Base-by-base conservation (phyloP, 2,329 filamentous ascomycete genomes). In the Akanthomyces lecanii region DNA sequence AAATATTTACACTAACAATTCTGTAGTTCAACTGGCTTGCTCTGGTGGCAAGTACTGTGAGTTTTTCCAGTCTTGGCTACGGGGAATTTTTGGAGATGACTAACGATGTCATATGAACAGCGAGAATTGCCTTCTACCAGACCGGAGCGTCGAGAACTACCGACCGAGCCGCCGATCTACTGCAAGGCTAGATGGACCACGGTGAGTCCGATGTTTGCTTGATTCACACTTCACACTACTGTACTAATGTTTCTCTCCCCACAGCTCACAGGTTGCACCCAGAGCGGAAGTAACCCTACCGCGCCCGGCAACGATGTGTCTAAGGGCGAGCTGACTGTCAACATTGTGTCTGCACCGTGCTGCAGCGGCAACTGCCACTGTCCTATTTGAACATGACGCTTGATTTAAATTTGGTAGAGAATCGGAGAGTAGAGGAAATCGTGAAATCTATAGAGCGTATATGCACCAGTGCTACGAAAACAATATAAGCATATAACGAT, bases 241-340 rank as follows among this genome's bases (percentile, higher is more conserved):
- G 12, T 8, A 16, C 52, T 40, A 42, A 42, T 7, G 28, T 5
- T 2, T 48, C 6, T 33, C 6, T 48, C 38, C 23, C n/a, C 28
- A 16, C 21, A 63, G 25, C 23, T 30, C 28, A 18, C 21, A 63
- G 61, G 55, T 16, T 68, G 66, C 44, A 52, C 10, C 4, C 63
- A 66, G 48, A 67, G 67, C 61, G 67, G 65, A 18, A 64, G 61
- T 40, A 65, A 62, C 45, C 66, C 66, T 12, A 67, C 65, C 5
- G 44, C 66, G 25, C 63, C 65, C 1, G 67, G 66, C 1, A 66
- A 68, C 30, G 63, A 67, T 62, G 67, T 67, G 4, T 61, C 52
- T 38, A 67, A 64, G 58, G 66, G 67, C 14, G 40, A 67, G 56
- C 40, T 67, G 21, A 68, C 67, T 5, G 66, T 68, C 44, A 67